Evolutionary conservation across 2,329 filamentous ascomycete genomes (phyloP), one percentile per base, ranked within the genome.

Genomic region (Clonostachys rhizophaga): DNA sequence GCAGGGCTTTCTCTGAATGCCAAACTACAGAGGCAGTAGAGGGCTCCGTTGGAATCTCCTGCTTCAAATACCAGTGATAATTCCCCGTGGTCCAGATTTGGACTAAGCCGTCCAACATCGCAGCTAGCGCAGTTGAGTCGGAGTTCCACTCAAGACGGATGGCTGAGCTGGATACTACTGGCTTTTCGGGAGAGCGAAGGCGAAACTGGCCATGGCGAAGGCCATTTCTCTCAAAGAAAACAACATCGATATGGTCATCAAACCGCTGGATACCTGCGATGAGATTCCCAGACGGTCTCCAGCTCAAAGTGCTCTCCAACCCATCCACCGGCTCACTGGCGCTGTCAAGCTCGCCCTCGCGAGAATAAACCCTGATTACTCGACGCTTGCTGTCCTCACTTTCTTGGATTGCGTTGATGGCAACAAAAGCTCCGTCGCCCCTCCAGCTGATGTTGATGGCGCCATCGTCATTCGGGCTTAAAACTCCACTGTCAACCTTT

Each of bases 181-280:
- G 35, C 2, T 71, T 67, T 8, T 76, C 64, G 47, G 79, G 67
- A 4, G 76, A 79, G 42, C 89, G 83, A 16, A 99, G 74, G n/a
- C 83, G 83, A 59, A 97, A 99, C 54, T 96, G 82, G 5, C 94
- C 94, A 65, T 99, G 94, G n/a, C 92, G 82, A 49, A 99, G 76
- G n/a, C 94, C 94, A 58, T 99, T 99, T 45, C 91, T 80, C 69
- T 99, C 94, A 56, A 99, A 99, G 67, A 99, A 99, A 4, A 95
- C 84, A 41, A 97, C 84, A 55, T 95, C 86, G 17, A 89, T 71
- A n/a, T 76, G 75, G 43, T 86, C 79, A 2, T 76, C 63, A n/a
- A 82, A 66, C 14, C 89, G 78, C 63, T 95, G 90, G 41, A 95
- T 81, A 36, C 87, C 81, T n/a, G 91, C 91, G 57, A 99, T 86